Base-by-base conservation (phyloP, 1,139 yeast species). In the Diutina scorzettiae region DNA sequence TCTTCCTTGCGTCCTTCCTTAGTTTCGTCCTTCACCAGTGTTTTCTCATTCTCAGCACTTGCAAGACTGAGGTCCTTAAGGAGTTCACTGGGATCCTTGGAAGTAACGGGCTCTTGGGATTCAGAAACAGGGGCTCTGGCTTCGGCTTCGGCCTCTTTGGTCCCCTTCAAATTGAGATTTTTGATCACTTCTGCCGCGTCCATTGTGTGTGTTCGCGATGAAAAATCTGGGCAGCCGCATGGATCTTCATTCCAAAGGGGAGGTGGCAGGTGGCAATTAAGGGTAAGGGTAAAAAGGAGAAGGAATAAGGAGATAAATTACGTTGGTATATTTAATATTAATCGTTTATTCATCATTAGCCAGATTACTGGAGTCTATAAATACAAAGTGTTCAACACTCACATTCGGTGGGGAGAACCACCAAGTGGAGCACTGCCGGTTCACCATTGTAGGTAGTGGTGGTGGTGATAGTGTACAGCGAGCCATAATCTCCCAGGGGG, bases 381-480 rank as follows among this genome's bases (percentile, higher is more conserved):
- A n/a, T n/a, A n/a, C n/a, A n/a, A n/a, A n/a, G n/a, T n/a, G n/a
- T 7, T 23, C 16, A 34, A 23, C 39, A 34, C 16, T 23, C 39
- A 23, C 39, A 34, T 16, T 34, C 39, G 28, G 39, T 34, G 24
- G 39, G 27, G 19, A 34, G 39, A 23, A 34, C 39, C 39, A 34
- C 39, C 19, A 34, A 23, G 28, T 34, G 39, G n/a, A 20, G 25
- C 27, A 34, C 39, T 21, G 28, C 39, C 14, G 14, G 28, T 16
- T 21, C 19, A 11, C 39, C 39, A n/a, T 21, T 16, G 14, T 23
- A 21, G 14, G 28, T 23, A 1, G 39, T 34, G 19, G 39, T 34
- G 20, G 39, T 20, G 14, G 39, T 34, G 12, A 23, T 21, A 7
- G 28, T 23, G 11, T 8, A 23, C 4, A 28, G n/a, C 14, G n/a